Evolutionary conservation across 306 rosid genomes (phyloP).

Genomic region (Cyclanthera cordifolia): DNA sequence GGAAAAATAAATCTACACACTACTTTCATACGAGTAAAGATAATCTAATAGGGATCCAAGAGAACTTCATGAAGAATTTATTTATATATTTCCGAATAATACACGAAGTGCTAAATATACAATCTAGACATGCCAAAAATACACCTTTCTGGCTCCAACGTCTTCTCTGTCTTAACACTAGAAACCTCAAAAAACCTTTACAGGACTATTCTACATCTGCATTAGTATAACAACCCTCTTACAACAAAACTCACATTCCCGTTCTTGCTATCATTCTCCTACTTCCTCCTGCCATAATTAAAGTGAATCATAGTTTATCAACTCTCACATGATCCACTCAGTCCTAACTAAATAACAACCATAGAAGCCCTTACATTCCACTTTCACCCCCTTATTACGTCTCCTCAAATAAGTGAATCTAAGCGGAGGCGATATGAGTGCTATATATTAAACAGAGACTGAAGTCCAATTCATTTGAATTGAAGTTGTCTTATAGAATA

Average conservation of each 20-base stretch:
- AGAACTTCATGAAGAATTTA: background rate
- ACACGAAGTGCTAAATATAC: background rate
- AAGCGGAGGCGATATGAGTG: background rate
- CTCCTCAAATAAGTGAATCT: background rate
- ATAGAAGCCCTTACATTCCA: background rate
- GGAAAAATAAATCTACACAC: background rate
- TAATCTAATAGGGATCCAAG: background rate
- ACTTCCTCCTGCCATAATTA: background rate
- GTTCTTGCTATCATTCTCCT: background rate
- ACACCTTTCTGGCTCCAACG: background rate
- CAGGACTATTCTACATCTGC: background rate
- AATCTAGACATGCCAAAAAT: background rate
- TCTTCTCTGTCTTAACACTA: background rate
- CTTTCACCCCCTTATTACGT: background rate
- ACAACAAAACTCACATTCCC: background rate
- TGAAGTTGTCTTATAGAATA: background rate
- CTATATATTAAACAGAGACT: background rate
- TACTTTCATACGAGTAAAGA: background rate
- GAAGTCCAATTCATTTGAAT: background rate
- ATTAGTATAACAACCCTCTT: background rate
- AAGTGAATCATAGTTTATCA: background rate
- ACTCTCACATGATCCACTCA: background rate
- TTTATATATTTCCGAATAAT: background rate
- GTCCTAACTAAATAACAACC: background rate
- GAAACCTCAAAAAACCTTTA: background rate